A percentile compares a stretch with the other conserved stretches of the same genome.
Evolutionary conservation across 2,329 filamentous ascomycete genomes (phyloP).

Genomic region (Alternaria angustiovoidea): DNA sequence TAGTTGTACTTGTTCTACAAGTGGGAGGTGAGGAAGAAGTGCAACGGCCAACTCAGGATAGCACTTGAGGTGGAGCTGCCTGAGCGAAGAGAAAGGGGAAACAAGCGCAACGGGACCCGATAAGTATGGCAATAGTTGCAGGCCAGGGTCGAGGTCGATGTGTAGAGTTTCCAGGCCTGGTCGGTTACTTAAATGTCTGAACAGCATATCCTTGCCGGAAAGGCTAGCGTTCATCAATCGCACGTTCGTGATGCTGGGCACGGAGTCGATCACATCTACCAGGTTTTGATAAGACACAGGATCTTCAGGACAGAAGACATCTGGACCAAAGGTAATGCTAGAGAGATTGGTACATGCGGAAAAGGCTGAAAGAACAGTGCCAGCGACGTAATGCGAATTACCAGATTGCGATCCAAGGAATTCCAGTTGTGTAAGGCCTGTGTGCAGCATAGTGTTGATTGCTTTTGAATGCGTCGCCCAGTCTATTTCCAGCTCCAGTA

Average conservation of each 20-base stretch:
- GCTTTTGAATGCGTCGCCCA: slow-evolving; percentile 29
- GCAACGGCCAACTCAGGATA: slow-evolving; percentile 45
- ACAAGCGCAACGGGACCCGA: slow-evolving; percentile 23
- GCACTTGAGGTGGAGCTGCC: slow-evolving; percentile 38
- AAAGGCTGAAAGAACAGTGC: slow-evolving; percentile 33
- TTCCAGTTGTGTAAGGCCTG: slow-evolving; percentile 36
- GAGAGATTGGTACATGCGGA: slow-evolving; percentile 34
- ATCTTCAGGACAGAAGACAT: slow-evolving; percentile 26
- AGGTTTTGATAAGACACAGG: slow-evolving; percentile 34
- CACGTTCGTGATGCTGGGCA: slow-evolving; percentile 31
- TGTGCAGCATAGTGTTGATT: slow-evolving; percentile 35
- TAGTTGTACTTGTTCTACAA: slow-evolving; percentile 38
- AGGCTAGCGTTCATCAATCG: slow-evolving; percentile 36
- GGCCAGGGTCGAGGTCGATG: slow-evolving; percentile 43
- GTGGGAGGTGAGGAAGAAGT: slow-evolving; percentile 31
- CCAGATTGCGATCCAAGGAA: slow-evolving; percentile 36
- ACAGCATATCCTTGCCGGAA: slow-evolving; percentile 36
- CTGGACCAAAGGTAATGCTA: slow-evolving; percentile 38
- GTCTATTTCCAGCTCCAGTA: slow-evolving; percentile 42
- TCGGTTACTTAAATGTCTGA: slow-evolving; percentile 37
- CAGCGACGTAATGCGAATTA: slow-evolving; percentile 31
- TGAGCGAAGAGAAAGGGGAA: slow-evolving; percentile 32
- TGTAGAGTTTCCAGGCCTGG: slow-evolving; percentile 36
- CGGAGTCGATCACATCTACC: slow-evolving; percentile 28
- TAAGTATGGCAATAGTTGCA: slow-evolving; percentile 34